Evolutionary conservation across 2,329 filamentous ascomycete genomes (phyloP), one percentile per base, ranked within the genome.

Genomic region (Monosporascus ibericus): DNA sequence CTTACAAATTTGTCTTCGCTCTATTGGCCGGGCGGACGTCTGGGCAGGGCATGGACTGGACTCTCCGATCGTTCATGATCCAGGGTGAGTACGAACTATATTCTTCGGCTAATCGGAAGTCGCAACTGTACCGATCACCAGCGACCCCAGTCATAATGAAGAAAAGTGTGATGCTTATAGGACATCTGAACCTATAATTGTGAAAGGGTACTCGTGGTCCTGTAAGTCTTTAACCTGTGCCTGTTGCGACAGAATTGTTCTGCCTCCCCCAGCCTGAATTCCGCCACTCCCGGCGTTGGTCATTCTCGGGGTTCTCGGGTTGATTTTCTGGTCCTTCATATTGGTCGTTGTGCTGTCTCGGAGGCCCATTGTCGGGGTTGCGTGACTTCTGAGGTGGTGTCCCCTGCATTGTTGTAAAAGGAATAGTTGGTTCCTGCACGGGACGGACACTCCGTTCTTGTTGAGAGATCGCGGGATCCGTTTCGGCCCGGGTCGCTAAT

Each of bases 391-490:
- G 71, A 2, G 76, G 73, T 6, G 81, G 76, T 2, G 76, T 79
- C 37, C 73, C 78, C 51, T 76, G 75, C 30, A 62, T 66, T 36
- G 67, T 67, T 47, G 65, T 64, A 50, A 70, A 72, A 8, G 75
- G 71, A 47, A 70, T 60, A 14, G 73, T 68, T n/a, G 79, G 75
- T 17, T 86, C 82, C 60, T 84, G 80, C 36, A 95, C 83, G 53
- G 92, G 88, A 48, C 91, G 84, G 40, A 92, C 90, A 48, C 88
- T 91, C 58, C 84, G 86, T 69, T 95, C 91, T 65, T 90, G 87
- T 63, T 90, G 86, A 85, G 87, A 90, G 5, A 88, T 80, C 22
- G 88, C 81, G 5, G 88, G 89, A 65, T 97, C 92, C n/a, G 87
- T 90, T 66, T 96, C 92, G 49, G 96, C 90, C 52, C 87, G 72